phyloP scores from a whole-genome alignment of 768 basidiomycete genomes.

The Kondoa subrosea region DNA sequence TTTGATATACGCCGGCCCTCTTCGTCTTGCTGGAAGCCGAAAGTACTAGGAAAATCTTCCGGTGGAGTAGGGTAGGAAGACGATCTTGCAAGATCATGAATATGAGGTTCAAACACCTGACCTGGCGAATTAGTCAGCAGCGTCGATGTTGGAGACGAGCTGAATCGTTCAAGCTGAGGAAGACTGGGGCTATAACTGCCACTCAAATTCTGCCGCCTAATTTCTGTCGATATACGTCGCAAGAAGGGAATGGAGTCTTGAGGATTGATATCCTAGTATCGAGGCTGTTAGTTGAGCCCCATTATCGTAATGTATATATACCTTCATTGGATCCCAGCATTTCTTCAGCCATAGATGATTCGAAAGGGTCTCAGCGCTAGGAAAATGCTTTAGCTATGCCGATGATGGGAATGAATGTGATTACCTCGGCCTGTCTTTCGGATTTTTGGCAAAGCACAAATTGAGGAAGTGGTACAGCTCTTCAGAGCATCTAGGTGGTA shows the following conservation, averaged over 20 bases:
- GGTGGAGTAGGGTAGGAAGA: neutral
- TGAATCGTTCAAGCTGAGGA: neutral
- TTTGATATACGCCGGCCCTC: neutral
- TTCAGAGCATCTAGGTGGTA: slow-evolving; percentile 64
- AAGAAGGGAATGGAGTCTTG: slow-evolving; percentile 93
- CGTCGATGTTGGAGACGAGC: neutral
- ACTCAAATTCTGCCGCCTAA: neutral
- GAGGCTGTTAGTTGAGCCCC: slow-evolving; percentile 5
- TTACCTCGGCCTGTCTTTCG: slow-evolving; percentile 59
- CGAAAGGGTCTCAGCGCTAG: slow-evolving; percentile 64
- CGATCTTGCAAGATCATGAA: neutral
- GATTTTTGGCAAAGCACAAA: slow-evolving; percentile 83
- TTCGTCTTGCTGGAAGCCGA: neutral
- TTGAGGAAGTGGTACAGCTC: slow-evolving; percentile 59
- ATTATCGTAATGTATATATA: slow-evolving; percentile 30
- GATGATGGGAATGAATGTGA: too few relatives aligned
- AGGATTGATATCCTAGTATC: slow-evolving; percentile 53
- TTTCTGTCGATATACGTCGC: slow-evolving; percentile 72
- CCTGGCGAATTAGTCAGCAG: neutral
- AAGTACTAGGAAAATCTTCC: neutral
- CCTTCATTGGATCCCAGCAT: slow-evolving; percentile 63
- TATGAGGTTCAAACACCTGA: neutral
- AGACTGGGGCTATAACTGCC: neutral
- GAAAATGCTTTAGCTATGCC: too few relatives aligned
- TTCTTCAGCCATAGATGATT: slow-evolving; percentile 81